A percentile compares a stretch with the other conserved stretches of the same genome.
phyloP scores from a whole-genome alignment of 2,329 filamentous ascomycete genomes.

The Calonectria hawksworthii region DNA sequence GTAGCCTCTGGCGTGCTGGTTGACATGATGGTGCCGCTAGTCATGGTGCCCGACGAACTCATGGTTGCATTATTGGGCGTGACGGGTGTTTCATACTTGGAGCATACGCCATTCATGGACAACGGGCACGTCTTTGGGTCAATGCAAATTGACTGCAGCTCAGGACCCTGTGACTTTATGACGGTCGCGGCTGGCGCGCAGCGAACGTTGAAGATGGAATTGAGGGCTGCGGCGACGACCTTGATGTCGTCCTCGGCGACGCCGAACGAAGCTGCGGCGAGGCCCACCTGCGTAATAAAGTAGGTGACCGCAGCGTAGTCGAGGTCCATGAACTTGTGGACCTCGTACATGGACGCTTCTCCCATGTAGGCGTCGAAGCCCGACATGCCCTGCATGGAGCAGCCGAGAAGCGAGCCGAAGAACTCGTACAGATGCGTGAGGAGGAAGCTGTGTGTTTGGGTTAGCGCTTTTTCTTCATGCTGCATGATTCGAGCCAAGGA shows the following conservation, averaged over 20 bases:
- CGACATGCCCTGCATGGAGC: conserved; percentile 62
- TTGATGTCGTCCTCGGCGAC: conserved; percentile 67
- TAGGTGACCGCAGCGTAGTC: conserved; percentile 65
- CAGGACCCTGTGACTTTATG: conserved; percentile 58
- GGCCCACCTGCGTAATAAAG: conserved; percentile 71
- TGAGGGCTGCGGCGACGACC: conserved; percentile 63
- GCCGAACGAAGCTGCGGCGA: conserved; percentile 70
- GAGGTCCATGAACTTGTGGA: conserved; percentile 73
- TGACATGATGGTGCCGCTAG: conserved; percentile 21
- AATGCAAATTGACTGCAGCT: conserved; percentile 70
- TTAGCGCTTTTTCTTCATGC: neutral
- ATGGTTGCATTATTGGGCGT: conserved; percentile 38
- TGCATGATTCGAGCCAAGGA: neutral
- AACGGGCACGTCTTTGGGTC: conserved; percentile 61
- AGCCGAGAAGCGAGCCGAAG: conserved; percentile 71
- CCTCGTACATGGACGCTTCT: conserved; percentile 62
- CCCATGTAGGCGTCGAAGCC: conserved; percentile 66
- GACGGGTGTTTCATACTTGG: conserved; percentile 54
- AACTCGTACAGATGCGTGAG: conserved; percentile 74
- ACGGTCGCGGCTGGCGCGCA: conserved; percentile 63
- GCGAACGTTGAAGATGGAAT: conserved; percentile 63
- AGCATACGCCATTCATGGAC: conserved; percentile 61
- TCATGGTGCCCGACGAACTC: conserved; percentile 27
- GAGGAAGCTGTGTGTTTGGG: conserved; percentile 57
- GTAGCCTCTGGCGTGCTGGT: conserved; percentile 26